Base-by-base conservation (phyloP, 352 stramenopile genomes). In the Phytophthora fragariaefolia region DNA sequence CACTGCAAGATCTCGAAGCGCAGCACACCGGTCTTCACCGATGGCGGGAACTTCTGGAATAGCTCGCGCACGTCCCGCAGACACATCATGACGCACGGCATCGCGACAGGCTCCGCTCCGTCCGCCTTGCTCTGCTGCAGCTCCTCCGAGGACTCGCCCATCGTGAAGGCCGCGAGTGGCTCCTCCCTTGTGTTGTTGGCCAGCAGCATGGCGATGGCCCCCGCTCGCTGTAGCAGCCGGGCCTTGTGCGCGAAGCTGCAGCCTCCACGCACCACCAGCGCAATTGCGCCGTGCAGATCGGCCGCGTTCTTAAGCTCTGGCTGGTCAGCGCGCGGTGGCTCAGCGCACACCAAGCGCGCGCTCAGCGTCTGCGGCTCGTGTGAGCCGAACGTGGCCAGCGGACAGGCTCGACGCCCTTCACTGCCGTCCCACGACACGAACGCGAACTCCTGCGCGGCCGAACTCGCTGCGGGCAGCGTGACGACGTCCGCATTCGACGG, bases 71-170 rank as follows among this genome's bases (percentile, higher is more conserved):
- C 80, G 47, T 87, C 80, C 3, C 66, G 64, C 26, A 91, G 62
- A 74, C 80, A 86, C 80, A 91, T 91, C 76, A 85, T 91, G 17
- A 87, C 76, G 27, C 82, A 91, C 8, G 82, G 80, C 15, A 91
- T 85, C 36, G 61, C 64, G 50, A 89, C 74, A 4, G 49, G 24
- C 9, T 63, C 48, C 3, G 40, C 54, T 24, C n/a, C 18, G 4
- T n/a, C 55, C 3, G 6, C n/a, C n/a, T 47, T 42, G 4, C 62
- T 50, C 10, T 78, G 63, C 1, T 69, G 60, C 13, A 70, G 34
- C 4, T 71, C 64, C 18, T 69, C 55, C 4, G 60, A 24, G 4
- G 64, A 61, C 18, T 79, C 72, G 3, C 71, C 76, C 82, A 91
- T 89, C 4, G 82, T 86, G 62, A 91, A 91, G 49, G 80, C 75